phyloP scores from a whole-genome alignment of 257 asterid species.

The Penstemon barbatus region DNA sequence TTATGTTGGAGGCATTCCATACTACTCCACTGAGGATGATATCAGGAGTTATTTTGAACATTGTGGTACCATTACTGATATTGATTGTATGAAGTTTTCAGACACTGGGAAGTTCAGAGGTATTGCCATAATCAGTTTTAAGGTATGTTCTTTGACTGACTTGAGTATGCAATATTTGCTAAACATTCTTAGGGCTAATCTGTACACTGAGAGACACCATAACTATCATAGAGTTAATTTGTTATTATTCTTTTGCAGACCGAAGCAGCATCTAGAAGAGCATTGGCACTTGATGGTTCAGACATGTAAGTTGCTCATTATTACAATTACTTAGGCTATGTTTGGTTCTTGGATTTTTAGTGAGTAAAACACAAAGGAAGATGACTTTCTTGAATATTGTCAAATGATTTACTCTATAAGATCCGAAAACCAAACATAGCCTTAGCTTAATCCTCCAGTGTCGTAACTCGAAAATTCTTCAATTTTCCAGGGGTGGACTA shows the following conservation, averaged over 20 bases:
- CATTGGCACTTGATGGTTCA: constrained; percentile 86
- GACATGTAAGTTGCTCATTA: constrained; percentile 71
- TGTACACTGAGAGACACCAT: constrained; percentile 1
- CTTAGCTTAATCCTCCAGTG: neutral
- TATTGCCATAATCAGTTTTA: constrained; percentile 84
- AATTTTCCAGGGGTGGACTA: constrained; percentile 74
- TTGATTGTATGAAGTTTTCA: constrained; percentile 86
- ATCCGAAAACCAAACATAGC: too few relatives aligned
- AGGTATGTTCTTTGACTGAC: constrained; percentile 48
- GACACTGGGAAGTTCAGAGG: constrained; percentile 98
- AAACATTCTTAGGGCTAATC: neutral
- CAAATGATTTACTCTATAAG: too few relatives aligned
- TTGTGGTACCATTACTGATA: constrained; percentile 79
- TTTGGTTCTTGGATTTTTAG: neutral
- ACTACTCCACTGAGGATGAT: constrained; percentile 93
- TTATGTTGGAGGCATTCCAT: constrained; percentile 97
- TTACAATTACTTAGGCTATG: neutral
- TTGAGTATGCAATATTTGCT: neutral
- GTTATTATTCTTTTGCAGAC: constrained; percentile 51
- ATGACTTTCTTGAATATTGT: too few relatives aligned
- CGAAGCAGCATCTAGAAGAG: constrained; percentile 91
- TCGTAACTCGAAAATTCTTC: constrained; percentile 12
- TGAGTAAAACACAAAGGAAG: too few relatives aligned
- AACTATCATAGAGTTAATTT: constrained; percentile 3
- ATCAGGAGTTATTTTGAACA: constrained; percentile 86